These are phyloP conservation scores for Citrus sinensis DNA, from an alignment of 345 rosid genomes.

Conservation along the genomic window DNA sequence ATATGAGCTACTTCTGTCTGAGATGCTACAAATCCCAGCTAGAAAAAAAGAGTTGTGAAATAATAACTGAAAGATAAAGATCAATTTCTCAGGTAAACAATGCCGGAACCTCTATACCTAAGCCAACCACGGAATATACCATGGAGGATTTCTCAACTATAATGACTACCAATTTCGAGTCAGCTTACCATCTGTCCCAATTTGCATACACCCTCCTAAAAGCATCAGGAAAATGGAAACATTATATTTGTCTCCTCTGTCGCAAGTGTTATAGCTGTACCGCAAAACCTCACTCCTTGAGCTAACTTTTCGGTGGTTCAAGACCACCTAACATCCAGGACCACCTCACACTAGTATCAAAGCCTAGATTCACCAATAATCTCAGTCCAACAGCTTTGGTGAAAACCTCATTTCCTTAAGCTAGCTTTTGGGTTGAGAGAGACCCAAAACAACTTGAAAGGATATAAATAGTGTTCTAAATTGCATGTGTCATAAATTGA, in stretches of 20 bases:
- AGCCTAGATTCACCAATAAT: too few relatives aligned
- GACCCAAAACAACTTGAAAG: too few relatives aligned
- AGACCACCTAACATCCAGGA: too few relatives aligned
- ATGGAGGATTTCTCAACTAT: conserved; percentile 25
- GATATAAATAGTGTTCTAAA: too few relatives aligned
- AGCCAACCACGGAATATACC: conserved; percentile 26
- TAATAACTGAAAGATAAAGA: too few relatives aligned
- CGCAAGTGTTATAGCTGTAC: conserved; percentile 23
- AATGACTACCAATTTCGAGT: conserved; percentile 41
- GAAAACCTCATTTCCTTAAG: too few relatives aligned
- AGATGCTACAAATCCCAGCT: neutral
- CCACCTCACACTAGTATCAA: too few relatives aligned
- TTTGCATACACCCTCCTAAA: conserved; percentile 41
- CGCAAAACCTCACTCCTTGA: neutral
- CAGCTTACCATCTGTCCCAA: conserved; percentile 44
- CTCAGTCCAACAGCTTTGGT: too few relatives aligned
- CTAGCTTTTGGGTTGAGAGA: too few relatives aligned
- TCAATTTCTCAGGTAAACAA: conserved; percentile 37
- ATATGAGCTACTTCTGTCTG: neutral
- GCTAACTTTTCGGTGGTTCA: too few relatives aligned
- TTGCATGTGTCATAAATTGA: too few relatives aligned
- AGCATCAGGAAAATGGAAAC: conserved; percentile 39
- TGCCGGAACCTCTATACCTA: conserved; percentile 32
- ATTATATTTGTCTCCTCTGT: conserved; percentile 48
- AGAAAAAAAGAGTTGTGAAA: too few relatives aligned